phyloP scores from a whole-genome alignment of 345 rosid genomes.

The Eucalyptus regnans region DNA sequence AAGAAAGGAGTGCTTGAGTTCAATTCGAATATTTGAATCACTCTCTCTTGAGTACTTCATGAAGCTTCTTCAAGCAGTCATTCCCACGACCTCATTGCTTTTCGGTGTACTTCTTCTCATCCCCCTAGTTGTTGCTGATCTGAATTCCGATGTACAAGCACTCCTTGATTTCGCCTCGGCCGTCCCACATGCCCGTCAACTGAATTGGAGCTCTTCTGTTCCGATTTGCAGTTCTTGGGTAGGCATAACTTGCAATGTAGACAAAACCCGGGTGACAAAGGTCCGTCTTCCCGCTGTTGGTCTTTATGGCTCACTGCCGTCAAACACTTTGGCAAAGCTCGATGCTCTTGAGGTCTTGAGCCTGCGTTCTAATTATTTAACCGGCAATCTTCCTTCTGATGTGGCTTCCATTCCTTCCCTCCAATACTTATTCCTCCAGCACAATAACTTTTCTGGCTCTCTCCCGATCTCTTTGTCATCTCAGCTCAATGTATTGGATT shows the following conservation, averaged over 20 bases:
- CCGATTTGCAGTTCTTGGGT: slow-evolving; percentile 55
- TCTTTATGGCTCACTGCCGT: slow-evolving; percentile 47
- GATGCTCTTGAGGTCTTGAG: slow-evolving; percentile 49
- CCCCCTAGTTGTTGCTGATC: slow-evolving; percentile 29
- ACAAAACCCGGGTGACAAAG: slow-evolving; percentile 22
- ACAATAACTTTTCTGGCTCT: slow-evolving; percentile 49
- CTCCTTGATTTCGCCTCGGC: slow-evolving; percentile 57
- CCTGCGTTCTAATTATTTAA: slow-evolving; percentile 58
- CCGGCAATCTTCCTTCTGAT: slow-evolving; percentile 55
- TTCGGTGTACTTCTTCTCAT: neutral
- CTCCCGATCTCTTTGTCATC: slow-evolving; percentile 23
- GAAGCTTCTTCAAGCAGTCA: slow-evolving; percentile 5
- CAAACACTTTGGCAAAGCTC: slow-evolving; percentile 39
- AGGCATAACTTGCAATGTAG: slow-evolving; percentile 41
- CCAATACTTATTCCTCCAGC: slow-evolving; percentile 43
- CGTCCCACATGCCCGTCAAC: slow-evolving; percentile 63
- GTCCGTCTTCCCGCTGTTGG: slow-evolving; percentile 69
- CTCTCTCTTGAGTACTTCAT: neutral
- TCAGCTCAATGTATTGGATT: slow-evolving; percentile 39
- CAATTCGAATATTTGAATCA: neutral
- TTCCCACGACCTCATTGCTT: neutral
- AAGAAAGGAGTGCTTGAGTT: neutral
- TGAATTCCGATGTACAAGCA: slow-evolving; percentile 59
- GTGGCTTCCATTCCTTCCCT: slow-evolving; percentile 50
- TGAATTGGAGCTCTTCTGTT: slow-evolving; percentile 55